Base-by-base conservation (phyloP, 768 basidiomycete genomes). In the Rhodotorula taiwanensis region DNA sequence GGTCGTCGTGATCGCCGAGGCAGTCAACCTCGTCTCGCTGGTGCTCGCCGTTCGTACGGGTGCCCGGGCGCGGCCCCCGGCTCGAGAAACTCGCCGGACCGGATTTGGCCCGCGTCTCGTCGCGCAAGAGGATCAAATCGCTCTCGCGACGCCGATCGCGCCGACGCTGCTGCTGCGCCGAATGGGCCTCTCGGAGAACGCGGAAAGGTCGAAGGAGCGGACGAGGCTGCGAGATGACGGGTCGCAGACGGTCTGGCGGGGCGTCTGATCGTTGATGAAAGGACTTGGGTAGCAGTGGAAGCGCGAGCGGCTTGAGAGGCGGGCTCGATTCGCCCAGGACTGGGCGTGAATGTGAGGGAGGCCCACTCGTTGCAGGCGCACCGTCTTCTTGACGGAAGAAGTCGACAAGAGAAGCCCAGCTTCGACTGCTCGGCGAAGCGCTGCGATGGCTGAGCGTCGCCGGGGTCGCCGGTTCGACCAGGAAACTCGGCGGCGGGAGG, bases 381-480 rank as follows among this genome's bases (percentile, higher is more conserved):
- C 16, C 36, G 36, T 39, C 36, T 16, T 53, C 44, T 15, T 48
- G 42, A 3, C 23, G n/a, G 51, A 66, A 66, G 59, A 57, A 61
- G 16, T 66, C 60, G 45, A 61, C 27, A 16, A 66, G 55, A 2
- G 64, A 66, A 2, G 51, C 48, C 64, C 64, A 66, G 47, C 60
- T 62, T 15, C 47, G 47, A 8, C 52, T 31, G 47, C 36, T 50
- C 4, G 60, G 60, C n/a, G 44, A 30, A 4, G 13, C 25, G 25
- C 5, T 11, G 3, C 36, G 36, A 5, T n/a, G 15, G 9, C n/a
- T n/a, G 36, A 18, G 27, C 8, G 27, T 18, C 15, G 36, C 16
- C 23, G 18, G 33, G 31, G 33, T 28, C 27, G 27, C 25, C 13
- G 25, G 27, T 15, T 39, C 36, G 36, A 39, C 36, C 10, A 16